These are phyloP conservation scores for Calonectria pseudoturangicola DNA, from an alignment of 2,329 filamentous ascomycete genomes.

Conservation along the genomic window DNA sequence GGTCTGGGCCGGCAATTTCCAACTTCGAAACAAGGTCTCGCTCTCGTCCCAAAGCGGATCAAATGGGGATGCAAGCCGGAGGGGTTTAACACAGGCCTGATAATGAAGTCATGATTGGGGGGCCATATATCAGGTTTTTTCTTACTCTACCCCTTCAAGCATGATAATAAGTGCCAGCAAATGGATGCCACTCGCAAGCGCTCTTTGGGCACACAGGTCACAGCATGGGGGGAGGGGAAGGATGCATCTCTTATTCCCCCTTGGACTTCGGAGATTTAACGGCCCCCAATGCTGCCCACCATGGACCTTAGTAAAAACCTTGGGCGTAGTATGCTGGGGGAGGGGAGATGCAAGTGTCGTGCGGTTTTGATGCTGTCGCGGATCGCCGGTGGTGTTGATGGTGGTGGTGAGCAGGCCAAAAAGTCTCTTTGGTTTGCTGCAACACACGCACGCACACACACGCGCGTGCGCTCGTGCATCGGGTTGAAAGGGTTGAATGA, in stretches of 20 bases:
- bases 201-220: conserved; percentile 2
- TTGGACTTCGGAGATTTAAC: conserved; percentile 22
- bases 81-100: conserved; percentile 4
- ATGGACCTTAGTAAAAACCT: conserved; percentile 5
- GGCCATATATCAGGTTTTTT: conserved; percentile 6
- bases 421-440: no score
- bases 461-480: not conserved
- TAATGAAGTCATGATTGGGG: not conserved
- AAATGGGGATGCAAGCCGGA: conserved; percentile 19
- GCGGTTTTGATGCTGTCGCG: conserved; percentile 1
- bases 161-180: not conserved
- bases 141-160: not conserved
- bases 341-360: conserved; percentile 5
- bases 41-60: not conserved
- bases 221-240: not conserved
- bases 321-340: conserved; percentile 17
- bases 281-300: conserved; percentile 21
- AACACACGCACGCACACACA: not conserved
- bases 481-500: not conserved
- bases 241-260: conserved; percentile 14
- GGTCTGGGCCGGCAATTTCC: conserved; percentile 20
- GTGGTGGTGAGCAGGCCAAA: conserved; percentile 1
- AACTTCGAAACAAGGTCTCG: not conserved
- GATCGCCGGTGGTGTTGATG: conserved; percentile 15
- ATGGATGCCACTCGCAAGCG: conserved; percentile 3